Conservation (phyloP, 2,329 filamentous ascomycete genomes). For the Chalaropsis ovoidea region DNA sequence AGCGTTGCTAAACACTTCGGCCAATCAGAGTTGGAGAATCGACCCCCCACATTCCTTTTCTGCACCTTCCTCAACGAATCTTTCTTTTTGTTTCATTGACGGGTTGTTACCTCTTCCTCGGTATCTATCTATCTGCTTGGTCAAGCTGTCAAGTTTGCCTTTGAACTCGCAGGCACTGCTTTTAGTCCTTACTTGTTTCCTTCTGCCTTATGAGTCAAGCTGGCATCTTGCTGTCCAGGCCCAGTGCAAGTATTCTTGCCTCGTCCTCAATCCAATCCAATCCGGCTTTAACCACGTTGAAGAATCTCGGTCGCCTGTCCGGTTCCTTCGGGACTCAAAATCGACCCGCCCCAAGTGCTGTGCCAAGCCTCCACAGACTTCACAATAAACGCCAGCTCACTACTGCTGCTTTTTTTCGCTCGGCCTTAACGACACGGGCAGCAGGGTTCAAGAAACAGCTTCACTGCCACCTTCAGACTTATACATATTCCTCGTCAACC, state of each 20-base stretch:
- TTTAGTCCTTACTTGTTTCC: background rate
- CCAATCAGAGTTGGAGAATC: background rate
- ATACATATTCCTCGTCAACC: background rate
- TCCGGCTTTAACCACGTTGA: slow-evolving; percentile 6
- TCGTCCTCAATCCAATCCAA: slow-evolving; percentile 7
- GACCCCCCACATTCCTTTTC: background rate
- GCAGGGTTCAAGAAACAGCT: background rate
- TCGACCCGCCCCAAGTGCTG: background rate
- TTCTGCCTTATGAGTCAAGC: slow-evolving; percentile 17
- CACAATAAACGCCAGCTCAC: background rate
- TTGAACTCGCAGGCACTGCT: background rate
- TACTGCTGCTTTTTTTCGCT: background rate
- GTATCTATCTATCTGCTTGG: too few relatives aligned
- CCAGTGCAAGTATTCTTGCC: slow-evolving; percentile 19
- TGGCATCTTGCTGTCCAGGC: slow-evolving; percentile 10
- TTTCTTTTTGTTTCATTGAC: background rate
- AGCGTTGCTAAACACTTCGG: too few relatives aligned
- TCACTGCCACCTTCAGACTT: slow-evolving; percentile 3
- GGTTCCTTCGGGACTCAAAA: slow-evolving; percentile 7
- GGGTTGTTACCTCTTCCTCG: too few relatives aligned
- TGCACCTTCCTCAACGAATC: background rate
- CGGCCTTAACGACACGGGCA: background rate
- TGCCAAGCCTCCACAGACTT: slow-evolving; percentile 5
- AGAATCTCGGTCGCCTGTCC: slow-evolving; percentile 7
- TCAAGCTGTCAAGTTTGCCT: too few relatives aligned